These are phyloP conservation scores for Solanum pennellii DNA, from an alignment of 257 asterid genomes.

Conservation along the genomic window DNA sequence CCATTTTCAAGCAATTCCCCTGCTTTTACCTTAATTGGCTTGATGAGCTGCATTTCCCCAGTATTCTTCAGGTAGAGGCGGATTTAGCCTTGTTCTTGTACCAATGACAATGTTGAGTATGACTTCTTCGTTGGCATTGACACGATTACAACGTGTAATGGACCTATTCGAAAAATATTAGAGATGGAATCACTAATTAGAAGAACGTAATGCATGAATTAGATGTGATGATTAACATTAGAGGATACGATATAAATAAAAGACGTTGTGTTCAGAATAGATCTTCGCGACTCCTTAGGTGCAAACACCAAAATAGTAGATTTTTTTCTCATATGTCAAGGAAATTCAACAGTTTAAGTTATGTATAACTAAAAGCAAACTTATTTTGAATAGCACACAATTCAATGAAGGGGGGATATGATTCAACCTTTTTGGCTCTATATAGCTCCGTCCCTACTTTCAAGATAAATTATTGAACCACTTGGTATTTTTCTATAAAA, in stretches of 20 bases:
- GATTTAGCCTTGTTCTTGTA: slow-evolving; percentile 21
- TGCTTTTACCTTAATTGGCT: neutral
- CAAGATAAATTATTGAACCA: neutral
- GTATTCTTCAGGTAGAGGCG: slow-evolving; percentile 18
- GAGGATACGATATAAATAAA: too few species aligned
- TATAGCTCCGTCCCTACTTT: neutral
- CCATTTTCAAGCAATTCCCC: neutral
- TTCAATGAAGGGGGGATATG: too few species aligned
- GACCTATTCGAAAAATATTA: neutral
- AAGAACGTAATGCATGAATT: too few species aligned
- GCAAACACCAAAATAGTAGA: neutral
- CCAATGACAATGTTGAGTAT: neutral
- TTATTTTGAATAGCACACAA: too few species aligned
- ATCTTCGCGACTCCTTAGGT: neutral
- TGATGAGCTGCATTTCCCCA: slow-evolving; percentile 21
- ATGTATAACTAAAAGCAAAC: too few species aligned
- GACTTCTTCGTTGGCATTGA: neutral
- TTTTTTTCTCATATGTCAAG: too few species aligned
- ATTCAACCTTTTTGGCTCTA: too few species aligned
- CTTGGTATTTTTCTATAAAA: too few species aligned
- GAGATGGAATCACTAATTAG: neutral
- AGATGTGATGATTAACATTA: too few species aligned
- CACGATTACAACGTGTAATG: neutral
- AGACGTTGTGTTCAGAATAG: too few species aligned
- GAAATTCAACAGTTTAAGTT: too few species aligned